Base-by-base conservation (phyloP, 31 red algal species). In the Asparagopsis taxiformis region DNA sequence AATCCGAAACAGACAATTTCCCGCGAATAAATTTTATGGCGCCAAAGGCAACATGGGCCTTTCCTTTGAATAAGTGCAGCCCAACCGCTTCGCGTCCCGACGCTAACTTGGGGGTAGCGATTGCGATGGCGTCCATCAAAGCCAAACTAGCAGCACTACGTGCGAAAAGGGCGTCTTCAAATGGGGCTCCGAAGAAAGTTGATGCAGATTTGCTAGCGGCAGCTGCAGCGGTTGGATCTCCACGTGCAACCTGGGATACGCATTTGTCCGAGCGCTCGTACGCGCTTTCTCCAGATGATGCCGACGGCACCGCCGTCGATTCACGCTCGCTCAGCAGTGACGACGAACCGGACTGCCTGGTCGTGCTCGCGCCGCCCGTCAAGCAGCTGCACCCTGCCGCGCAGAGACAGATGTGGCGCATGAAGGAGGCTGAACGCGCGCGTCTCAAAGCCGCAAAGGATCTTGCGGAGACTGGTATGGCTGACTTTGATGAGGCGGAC, bases 81-180 rank as follows among this genome's bases (percentile, higher is more conserved):
- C n/a, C n/a, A n/a, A n/a, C n/a, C n/a, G n/a, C n/a, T n/a, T n/a
- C n/a, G n/a, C n/a, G n/a, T n/a, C n/a, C n/a, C n/a, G n/a, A n/a
- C n/a, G n/a, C n/a, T n/a, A n/a, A n/a, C n/a, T n/a, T n/a, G n/a
- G n/a, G n/a, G n/a, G n/a, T n/a, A n/a, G n/a, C n/a, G n/a, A n/a
- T n/a, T n/a, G n/a, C 6, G 13, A 72, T 72, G 68, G n/a, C 68
- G 3, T 72, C 68, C 68, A 30, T 72, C 3, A 32, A 13, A 51
- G 51, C 43, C 26, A 72, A 72, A 1, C 68, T 72, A 7, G 68
- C 68, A 7, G 68, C 68, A n/a, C 68, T 72, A 41, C 68, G 68
- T 19, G 68, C 68, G 9, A 53, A 56, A 30, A 41, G 68, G 23
- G 49, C 43, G 26, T 10, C 4, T 4, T 9, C 8, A 4, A 64